Evolutionary conservation across 106 monocot species (phyloP), one percentile per base, ranked within the genome.

Genomic region (Gastrodia elata): DNA sequence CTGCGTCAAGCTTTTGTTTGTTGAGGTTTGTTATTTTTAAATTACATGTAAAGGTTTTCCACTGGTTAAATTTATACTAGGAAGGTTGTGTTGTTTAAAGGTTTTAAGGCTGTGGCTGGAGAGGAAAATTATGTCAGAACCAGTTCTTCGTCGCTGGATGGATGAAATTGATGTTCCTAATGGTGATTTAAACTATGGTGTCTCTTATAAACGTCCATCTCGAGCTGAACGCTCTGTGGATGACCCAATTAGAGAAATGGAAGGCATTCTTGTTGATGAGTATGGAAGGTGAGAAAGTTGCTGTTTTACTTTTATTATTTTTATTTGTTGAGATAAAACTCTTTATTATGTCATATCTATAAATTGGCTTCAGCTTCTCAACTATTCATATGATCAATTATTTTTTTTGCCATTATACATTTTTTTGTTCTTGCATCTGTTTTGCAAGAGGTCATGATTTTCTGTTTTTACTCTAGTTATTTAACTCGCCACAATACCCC

Each of bases 191-290:
- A 78, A 64, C 75, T 74, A 83, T 46, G 90, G 80, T 38, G 58
- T 88, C 70, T 75, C 83, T 34, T 79, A 85, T 36, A 89, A 78
- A 78, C 87, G 90, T 8, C 97, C 93, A 43, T 90, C 88, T 65
- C 80, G 97, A 73, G 88, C 97, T 55, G 97, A 98, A 38, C 90
- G 93, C 40, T 88, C 93, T 71, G 75, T 93, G 46, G 93, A 98
- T 86, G 97, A 98, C 82, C 93, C 93, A 25, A 91, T 98, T 44
- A 86, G 97, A 81, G 97, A 98, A 80, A 93, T 98, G 97, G 93
- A 93, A 41, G 97, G 83, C 68, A 84, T 90, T 84, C 77, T 88
- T 88, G 90, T 93, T 70, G 93, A 98, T 80, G 97, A 98, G 71
- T 90, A 98, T 91, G 97, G 97, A 74, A 98, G 93, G 90, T 93